Percentiles rank a stretch among this genome's conserved stretches.
These are phyloP conservation scores for Inga oerstediana DNA, from an alignment of 306 rosid species.

Conservation along the genomic window DNA sequence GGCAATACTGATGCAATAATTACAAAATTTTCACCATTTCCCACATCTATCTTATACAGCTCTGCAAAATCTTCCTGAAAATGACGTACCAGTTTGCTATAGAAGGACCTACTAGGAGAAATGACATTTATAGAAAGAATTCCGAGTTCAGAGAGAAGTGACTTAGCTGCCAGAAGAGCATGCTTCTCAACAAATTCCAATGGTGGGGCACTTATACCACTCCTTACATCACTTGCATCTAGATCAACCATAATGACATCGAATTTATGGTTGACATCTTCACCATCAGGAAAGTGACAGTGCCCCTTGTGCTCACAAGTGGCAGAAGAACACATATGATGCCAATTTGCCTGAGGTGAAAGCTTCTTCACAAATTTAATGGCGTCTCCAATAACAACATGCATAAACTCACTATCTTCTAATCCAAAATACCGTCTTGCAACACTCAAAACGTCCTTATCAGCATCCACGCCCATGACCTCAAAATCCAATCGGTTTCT, in stretches of 20 bases:
- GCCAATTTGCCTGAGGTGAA: conserved; percentile 22
- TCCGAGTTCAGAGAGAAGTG: conserved; percentile 64
- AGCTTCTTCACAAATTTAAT: conserved; percentile 45
- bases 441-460: conserved; percentile 63
- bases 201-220: conserved; percentile 64
- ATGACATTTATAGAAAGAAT: conserved; percentile 70
- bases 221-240: conserved; percentile 62
- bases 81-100: conserved; percentile 43
- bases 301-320: conserved; percentile 30
- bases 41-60: conserved; percentile 67
- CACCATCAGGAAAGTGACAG: conserved; percentile 21
- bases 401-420: conserved; percentile 47
- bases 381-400: conserved; percentile 58
- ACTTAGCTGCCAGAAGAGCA: conserved; percentile 60
- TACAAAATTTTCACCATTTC: conserved; percentile 78
- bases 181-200: conserved; percentile 59
- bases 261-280: conserved; percentile 35
- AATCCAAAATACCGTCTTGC: conserved; percentile 71
- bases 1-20: conserved; percentile 57
- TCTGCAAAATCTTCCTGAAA: conserved; percentile 59
- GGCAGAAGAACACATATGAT: conserved; percentile 13
- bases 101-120: conserved; percentile 54
- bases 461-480: conserved; percentile 72
- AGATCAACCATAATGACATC: conserved; percentile 78
- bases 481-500: conserved; percentile 61